Evolutionary conservation across 2,329 filamentous ascomycete species (phyloP), one percentile per base, ranked within the genome.

Genomic region (Setomelanomma holmii): DNA sequence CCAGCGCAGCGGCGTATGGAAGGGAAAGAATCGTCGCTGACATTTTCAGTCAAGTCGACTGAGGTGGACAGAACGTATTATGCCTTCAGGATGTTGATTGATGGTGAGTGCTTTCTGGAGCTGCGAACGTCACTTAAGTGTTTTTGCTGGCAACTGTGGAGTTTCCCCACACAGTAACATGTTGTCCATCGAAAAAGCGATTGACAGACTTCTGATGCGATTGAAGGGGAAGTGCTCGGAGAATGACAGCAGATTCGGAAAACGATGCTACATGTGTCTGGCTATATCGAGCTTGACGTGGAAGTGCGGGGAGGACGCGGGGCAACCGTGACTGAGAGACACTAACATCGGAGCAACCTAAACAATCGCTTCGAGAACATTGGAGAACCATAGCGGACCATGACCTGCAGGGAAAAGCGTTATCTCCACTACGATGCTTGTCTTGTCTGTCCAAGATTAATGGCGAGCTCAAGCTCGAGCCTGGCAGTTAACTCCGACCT

Each of bases 1-100:
- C 60, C 33, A 70, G 42, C n/a, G 53, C 63, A 24, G 56, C 54
- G 7, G 66, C 65, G 45, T 70, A 69, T 3, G 68, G 65, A 14
- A 56, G 51, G 16, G 34, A 36, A 36, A 40, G 24, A 16, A 45
- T 8, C 17, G 27, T 21, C 6, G n/a, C n/a, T 36, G 34, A 36
- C 34, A 36, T 36, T 17, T 36, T 36, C 34, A 14, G 27, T 14
- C 10, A 30, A 30, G 27, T 10, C 10, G 27, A 30, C 14, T 8
- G 27, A 30, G 5, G 27, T 10, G 27, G 27, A 30, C 27, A 30
- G 14, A 8, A 10, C 14, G 27, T 30, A 10, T 8, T 14, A 14
- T 30, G 27, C 14, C 27, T 30, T 3, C 10, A 8, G 14, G 14
- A 10, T 14, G 27, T 6, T 30, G 42, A 20, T 1, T 23, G 3